A percentile compares a stretch with the other conserved stretches of the same genome.
These are phyloP conservation scores for Coelastrella sp. DNA, from an alignment of 139 green algal genomes.

Conservation along the genomic window DNA sequence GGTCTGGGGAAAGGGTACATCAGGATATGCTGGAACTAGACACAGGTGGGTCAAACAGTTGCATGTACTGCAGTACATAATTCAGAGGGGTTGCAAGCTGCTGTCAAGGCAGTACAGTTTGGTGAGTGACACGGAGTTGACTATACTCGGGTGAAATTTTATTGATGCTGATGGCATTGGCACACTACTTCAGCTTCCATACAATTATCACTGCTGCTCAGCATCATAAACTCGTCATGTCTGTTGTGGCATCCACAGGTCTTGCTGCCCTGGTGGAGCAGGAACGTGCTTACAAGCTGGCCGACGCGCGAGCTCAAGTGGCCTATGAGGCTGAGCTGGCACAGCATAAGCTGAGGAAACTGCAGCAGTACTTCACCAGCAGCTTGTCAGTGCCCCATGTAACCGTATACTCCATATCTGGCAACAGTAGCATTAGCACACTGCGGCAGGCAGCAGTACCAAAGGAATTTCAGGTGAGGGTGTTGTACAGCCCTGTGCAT, in stretches of 20 bases:
- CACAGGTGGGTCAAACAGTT: not conserved
- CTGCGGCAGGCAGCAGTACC: slow-evolving; percentile 19
- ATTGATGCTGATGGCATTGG: not conserved
- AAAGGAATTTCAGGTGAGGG: slow-evolving; percentile 21
- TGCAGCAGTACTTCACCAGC: slow-evolving; percentile 18
- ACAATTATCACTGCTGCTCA: not conserved
- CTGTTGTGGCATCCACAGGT: not conserved
- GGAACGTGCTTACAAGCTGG: not conserved
- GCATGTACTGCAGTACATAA: not conserved
- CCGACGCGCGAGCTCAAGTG: slow-evolving; percentile 32
- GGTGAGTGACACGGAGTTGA: no score
- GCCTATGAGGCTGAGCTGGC: slow-evolving; percentile 35
- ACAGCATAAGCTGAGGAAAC: not conserved
- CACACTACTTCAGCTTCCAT: not conserved
- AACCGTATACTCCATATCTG: slow-evolving; percentile 3
- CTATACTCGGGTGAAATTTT: not conserved
- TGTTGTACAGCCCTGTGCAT: not conserved
- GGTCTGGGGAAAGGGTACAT: slow-evolving; percentile 23
- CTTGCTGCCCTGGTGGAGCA: slow-evolving; percentile 1
- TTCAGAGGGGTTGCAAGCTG: no score
- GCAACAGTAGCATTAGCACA: not conserved
- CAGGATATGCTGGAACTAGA: slow-evolving; percentile 23
- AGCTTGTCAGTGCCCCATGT: not conserved
- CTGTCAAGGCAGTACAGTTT: no score
- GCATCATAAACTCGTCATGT: no score